phyloP scores from a whole-genome alignment of 1,284 basidiomycete species.

The Austroboletus olivaceoglutinosus region DNA sequence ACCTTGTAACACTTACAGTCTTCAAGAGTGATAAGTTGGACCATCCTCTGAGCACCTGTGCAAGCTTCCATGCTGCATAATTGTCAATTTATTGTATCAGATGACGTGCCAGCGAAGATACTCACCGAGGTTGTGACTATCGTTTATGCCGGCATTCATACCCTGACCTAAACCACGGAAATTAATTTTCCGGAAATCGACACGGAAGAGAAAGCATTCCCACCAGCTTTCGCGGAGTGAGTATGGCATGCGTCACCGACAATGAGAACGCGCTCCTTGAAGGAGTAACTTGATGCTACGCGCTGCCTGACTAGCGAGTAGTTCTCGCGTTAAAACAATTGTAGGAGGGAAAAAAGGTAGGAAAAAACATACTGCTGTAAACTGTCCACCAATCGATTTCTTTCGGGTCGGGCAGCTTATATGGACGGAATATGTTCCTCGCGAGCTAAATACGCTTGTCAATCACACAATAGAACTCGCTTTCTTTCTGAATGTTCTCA shows the following conservation, averaged over 20 bases:
- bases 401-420: constrained; percentile 21
- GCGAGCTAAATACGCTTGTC: background rate
- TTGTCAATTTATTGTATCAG: background rate
- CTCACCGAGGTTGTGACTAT: background rate
- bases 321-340: background rate
- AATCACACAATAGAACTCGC: background rate
- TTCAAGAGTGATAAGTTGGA: constrained; percentile 62
- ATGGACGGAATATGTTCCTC: constrained; percentile 61
- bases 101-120: background rate
- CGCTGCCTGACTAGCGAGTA: constrained; percentile 62
- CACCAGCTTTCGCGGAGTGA: constrained; percentile 74
- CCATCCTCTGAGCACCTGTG: constrained; percentile 67
- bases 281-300: constrained; percentile 65
- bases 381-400: constrained; percentile 77
- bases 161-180: constrained; percentile 42
- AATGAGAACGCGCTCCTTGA: constrained; percentile 72
- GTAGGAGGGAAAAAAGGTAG: background rate
- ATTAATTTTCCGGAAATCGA: background rate
- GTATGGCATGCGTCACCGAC: constrained; percentile 81
- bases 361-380: constrained; percentile 52
- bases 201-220: background rate
- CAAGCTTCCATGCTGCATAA: constrained; percentile 66
- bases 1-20: constrained; percentile 45
- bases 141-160: constrained; percentile 38
- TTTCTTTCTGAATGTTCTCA: background rate